A percentile compares a stretch with the other conserved stretches of the same genome.
phyloP scores from a whole-genome alignment of 139 green algal species.

The Volvox reticuliferus region DNA sequence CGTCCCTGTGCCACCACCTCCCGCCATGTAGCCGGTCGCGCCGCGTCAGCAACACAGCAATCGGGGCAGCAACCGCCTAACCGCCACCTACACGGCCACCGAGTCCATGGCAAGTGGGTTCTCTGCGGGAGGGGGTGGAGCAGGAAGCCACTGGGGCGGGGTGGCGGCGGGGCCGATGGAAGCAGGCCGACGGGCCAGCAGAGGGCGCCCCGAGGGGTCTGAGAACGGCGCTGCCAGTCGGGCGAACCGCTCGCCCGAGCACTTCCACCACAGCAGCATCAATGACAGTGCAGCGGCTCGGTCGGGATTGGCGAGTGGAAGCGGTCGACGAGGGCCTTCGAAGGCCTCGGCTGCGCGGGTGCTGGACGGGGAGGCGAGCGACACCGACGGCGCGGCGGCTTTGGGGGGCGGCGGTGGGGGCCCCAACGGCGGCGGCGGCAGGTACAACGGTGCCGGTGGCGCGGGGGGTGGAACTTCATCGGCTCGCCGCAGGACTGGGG shows the following conservation, averaged over 20 bases:
- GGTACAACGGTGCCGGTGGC: neutral
- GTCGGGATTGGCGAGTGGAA: neutral
- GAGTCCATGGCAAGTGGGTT: constrained; percentile 40
- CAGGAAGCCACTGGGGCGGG: neutral
- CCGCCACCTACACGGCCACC: constrained; percentile 28
- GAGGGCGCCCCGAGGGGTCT: neutral
- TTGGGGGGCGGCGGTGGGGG: neutral
- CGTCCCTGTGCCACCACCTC: neutral
- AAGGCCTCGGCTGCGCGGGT: neutral
- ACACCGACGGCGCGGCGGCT: neutral
- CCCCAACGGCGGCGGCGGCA: neutral
- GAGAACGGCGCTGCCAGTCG: neutral
- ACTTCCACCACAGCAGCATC: neutral
- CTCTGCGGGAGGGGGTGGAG: constrained; percentile 1
- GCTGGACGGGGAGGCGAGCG: constrained; percentile 26
- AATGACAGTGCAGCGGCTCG: neutral
- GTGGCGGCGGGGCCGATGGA: neutral
- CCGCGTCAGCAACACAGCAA: constrained; percentile 40
- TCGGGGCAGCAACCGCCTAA: constrained; percentile 47
- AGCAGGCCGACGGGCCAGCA: neutral
- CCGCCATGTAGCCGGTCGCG: constrained; percentile 1
- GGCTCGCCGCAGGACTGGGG: neutral
- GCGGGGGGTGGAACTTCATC: neutral
- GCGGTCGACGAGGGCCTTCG: neutral
- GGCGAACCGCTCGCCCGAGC: neutral